Percentiles rank a stretch among this genome's conserved stretches.
phyloP scores from a whole-genome alignment of 1,139 yeast genomes.

The Blastobotrys serpentis region DNA sequence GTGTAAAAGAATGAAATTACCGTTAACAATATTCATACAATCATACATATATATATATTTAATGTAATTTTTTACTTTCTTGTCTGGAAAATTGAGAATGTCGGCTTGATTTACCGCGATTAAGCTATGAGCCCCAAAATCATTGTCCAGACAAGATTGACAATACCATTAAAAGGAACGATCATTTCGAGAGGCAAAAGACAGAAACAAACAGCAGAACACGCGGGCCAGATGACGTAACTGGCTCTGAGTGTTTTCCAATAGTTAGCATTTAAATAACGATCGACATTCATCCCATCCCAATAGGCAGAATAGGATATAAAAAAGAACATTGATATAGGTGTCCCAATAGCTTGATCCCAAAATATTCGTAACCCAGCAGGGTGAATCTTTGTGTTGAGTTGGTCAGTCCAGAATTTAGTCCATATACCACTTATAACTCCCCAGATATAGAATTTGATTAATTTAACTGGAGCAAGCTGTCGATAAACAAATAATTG shows the following conservation, averaged over 20 bases:
- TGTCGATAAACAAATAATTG: conserved; percentile 30
- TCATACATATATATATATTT: no score
- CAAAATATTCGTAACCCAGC: conserved; percentile 32
- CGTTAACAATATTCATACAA: no score
- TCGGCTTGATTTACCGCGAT: no score
- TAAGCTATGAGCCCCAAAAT: conserved; percentile 33
- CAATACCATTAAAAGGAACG: conserved; percentile 38
- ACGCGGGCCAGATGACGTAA: conserved; percentile 40
- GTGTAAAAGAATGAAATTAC: no score
- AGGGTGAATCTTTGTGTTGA: conserved; percentile 26
- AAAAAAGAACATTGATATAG: conserved; percentile 36
- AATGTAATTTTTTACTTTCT: no score
- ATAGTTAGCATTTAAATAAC: conserved; percentile 33
- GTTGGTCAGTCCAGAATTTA: conserved; percentile 40
- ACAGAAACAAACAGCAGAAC: conserved; percentile 37
- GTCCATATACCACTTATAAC: conserved; percentile 40
- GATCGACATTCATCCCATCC: conserved; percentile 40
- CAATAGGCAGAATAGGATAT: conserved; percentile 37
- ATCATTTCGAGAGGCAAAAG: conserved; percentile 34
- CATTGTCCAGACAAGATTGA: conserved; percentile 39
- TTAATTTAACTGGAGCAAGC: conserved; percentile 25
- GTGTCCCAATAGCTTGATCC: conserved; percentile 39
- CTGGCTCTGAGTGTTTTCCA: conserved; percentile 34
- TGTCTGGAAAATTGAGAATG: no score
- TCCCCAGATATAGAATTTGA: conserved; percentile 42